These are phyloP conservation scores for Fraxinus xanthoxyloides DNA, from an alignment of 305 asterid genomes.

Conservation along the genomic window DNA sequence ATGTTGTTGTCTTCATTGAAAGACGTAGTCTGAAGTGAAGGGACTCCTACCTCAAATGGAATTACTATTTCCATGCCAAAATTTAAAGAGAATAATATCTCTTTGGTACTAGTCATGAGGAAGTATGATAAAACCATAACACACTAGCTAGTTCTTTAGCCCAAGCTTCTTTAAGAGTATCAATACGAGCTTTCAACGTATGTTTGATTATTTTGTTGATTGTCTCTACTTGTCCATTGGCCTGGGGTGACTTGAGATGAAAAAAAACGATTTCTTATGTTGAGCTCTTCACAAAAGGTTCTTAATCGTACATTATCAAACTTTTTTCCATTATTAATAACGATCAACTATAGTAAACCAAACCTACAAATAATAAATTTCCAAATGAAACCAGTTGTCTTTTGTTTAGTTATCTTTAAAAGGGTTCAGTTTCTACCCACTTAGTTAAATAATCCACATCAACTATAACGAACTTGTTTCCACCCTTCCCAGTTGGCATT, in stretches of 20 bases:
- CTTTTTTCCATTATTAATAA: not conserved
- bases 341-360: not conserved
- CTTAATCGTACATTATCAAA: not conserved
- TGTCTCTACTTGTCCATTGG: not conserved
- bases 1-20: too few species aligned
- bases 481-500: not conserved
- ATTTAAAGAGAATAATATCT: too few species aligned
- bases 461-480: not conserved
- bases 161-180: too few species aligned
- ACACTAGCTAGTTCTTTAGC: too few species aligned
- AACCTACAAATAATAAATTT: not conserved
- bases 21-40: too few species aligned
- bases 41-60: too few species aligned
- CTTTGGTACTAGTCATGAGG: too few species aligned
- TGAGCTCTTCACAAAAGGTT: not conserved
- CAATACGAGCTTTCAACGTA: not conserved
- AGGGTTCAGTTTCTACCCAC: too few species aligned
- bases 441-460: not conserved
- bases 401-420: not conserved
- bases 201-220: not conserved
- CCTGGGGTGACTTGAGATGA: not conserved
- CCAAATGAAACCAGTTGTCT: not conserved
- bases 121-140: too few species aligned
- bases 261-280: not conserved
- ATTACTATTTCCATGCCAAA: too few species aligned